phyloP scores from a whole-genome alignment of 2,329 filamentous ascomycete genomes.

The Fusarium musae region DNA sequence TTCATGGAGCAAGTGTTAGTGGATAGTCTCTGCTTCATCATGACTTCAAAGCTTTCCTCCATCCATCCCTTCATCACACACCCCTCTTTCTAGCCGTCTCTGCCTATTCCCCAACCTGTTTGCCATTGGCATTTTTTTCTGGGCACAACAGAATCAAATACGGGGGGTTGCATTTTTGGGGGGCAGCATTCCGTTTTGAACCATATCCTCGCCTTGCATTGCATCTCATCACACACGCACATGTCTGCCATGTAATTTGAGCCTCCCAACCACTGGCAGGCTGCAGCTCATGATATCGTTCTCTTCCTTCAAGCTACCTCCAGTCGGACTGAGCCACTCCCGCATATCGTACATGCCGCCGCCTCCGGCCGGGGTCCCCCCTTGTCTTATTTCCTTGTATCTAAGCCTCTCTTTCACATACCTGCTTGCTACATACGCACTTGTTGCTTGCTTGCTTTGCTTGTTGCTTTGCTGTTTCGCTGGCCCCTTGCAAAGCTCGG shows the following conservation, averaged over 20 bases:
- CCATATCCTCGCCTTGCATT: slow-evolving; percentile 1
- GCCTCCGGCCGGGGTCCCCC: slow-evolving; percentile 22
- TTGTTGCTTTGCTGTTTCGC: slow-evolving; percentile 16
- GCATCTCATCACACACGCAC: slow-evolving; percentile 17
- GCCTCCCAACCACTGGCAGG: slow-evolving; percentile 31
- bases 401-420: slow-evolving; percentile 28
- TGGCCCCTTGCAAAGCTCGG: slow-evolving; percentile 31
- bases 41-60: slow-evolving; percentile 24
- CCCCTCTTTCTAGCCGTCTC: slow-evolving; percentile 29
- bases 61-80: slow-evolving; percentile 28
- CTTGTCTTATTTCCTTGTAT: slow-evolving; percentile 33
- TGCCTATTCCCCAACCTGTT: slow-evolving; percentile 23
- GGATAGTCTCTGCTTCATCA: slow-evolving; percentile 18
- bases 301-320: slow-evolving; percentile 5
- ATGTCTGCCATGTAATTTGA: slow-evolving; percentile 32
- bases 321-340: slow-evolving; percentile 39
- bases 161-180: slow-evolving; percentile 19
- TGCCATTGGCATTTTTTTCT: slow-evolving; percentile 32
- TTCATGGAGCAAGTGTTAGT: background rate
- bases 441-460: slow-evolving; percentile 3
- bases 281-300: slow-evolving; percentile 31
- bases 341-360: slow-evolving; percentile 38
- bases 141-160: slow-evolving; percentile 28
- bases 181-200: slow-evolving; percentile 33
- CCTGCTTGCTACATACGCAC: slow-evolving; percentile 17